phyloP scores from a whole-genome alignment of 306 rosid genomes.

The Glycine tomentella region DNA sequence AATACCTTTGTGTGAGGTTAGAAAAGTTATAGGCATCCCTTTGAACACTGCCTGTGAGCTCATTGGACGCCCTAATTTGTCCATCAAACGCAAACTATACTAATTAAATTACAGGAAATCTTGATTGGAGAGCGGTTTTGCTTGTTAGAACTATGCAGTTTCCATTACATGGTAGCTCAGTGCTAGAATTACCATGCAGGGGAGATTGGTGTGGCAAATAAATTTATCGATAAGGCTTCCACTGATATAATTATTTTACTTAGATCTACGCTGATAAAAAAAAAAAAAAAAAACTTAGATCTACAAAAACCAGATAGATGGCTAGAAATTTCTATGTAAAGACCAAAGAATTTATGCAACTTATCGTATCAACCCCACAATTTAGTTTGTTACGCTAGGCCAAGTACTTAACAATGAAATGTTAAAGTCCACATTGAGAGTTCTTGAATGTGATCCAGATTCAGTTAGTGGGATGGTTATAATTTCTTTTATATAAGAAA shows the following conservation, averaged over 20 bases:
- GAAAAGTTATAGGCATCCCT: background rate
- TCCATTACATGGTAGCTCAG: too few species aligned
- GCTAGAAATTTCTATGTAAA: too few species aligned
- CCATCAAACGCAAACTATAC: background rate
- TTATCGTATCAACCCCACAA: background rate
- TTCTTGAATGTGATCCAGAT: conserved; percentile 2
- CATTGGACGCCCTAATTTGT: background rate
- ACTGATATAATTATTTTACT: background rate
- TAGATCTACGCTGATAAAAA: too few species aligned
- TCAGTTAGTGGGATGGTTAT: background rate
- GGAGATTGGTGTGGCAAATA: background rate
- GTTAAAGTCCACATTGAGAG: background rate
- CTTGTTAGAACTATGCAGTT: too few species aligned
- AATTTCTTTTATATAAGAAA: background rate
- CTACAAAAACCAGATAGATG: background rate
- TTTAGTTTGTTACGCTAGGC: background rate
- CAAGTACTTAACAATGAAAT: background rate
- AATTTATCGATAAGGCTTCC: background rate
- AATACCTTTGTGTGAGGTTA: background rate
- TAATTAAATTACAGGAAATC: background rate
- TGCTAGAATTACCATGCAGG: background rate
- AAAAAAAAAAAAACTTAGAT: too few species aligned
- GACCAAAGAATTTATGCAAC: background rate
- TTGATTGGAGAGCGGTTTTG: too few species aligned
- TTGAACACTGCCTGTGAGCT: background rate